A percentile compares a stretch with the other conserved stretches of the same genome.
Evolutionary conservation across 306 rosid species (phyloP).

Genomic region (Acacia acuminata): DNA sequence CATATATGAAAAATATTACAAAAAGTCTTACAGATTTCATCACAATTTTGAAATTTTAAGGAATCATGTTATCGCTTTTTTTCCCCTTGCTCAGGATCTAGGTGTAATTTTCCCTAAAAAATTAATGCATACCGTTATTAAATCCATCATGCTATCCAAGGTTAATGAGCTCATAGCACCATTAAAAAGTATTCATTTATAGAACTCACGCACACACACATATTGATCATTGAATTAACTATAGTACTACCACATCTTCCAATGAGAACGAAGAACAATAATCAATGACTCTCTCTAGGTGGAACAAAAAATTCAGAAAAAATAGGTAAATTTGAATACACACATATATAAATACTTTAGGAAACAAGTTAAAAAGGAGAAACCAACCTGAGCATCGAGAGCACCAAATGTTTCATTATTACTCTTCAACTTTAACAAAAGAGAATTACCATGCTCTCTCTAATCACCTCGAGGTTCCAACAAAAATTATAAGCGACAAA

Average conservation of each 20-base stretch:
- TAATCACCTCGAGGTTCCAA: slow-evolving; percentile 11
- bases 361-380: not conserved
- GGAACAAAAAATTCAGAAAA: not conserved
- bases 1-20: too few species aligned
- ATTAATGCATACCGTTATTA: too few species aligned
- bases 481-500: slow-evolving; percentile 24
- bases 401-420: not conserved
- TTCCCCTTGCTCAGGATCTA: too few species aligned
- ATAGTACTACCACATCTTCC: not conserved
- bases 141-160: too few species aligned
- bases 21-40: too few species aligned
- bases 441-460: not conserved
- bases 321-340: not conserved
- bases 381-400: not conserved
- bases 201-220: too few species aligned
- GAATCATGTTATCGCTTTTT: too few species aligned
- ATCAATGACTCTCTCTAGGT: not conserved
- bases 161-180: too few species aligned
- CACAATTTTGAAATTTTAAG: too few species aligned
- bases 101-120: too few species aligned
- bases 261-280: not conserved
- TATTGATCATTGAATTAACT: too few species aligned
- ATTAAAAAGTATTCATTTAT: too few species aligned
- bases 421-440: not conserved
- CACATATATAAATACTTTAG: not conserved